Evolutionary conservation across 441 rosid species (phyloP).

Genomic region (Codiaeum variegatum): DNA sequence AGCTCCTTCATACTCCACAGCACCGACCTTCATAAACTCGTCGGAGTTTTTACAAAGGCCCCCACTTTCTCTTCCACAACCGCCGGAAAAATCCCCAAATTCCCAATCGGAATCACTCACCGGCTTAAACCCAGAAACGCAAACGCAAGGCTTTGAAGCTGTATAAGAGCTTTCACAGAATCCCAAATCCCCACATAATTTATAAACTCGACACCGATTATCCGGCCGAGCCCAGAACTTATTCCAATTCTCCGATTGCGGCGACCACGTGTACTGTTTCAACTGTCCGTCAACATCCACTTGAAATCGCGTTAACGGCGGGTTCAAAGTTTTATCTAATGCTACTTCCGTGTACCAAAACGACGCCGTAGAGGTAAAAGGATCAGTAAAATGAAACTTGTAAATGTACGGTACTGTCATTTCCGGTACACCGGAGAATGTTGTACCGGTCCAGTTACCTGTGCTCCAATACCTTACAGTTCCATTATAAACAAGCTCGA

Average conservation of each 20-base stretch:
- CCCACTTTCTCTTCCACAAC: conserved; percentile 44
- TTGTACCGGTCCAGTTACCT: conserved; percentile 69
- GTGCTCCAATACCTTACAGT: conserved; percentile 58
- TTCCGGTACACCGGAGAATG: conserved; percentile 60
- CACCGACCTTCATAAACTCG: conserved; percentile 46
- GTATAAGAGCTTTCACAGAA: conserved; percentile 36
- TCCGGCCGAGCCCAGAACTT: conserved; percentile 77
- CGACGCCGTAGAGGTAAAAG: conserved; percentile 47
- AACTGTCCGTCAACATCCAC: conserved; percentile 50
- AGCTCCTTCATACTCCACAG: conserved; percentile 40
- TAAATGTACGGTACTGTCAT: conserved; percentile 75
- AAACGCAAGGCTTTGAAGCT: conserved; percentile 41
- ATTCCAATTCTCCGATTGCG: conserved; percentile 59
- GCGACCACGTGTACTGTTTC: conserved; percentile 64
- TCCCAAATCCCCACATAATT: conserved; percentile 63
- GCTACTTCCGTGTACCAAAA: conserved; percentile 62
- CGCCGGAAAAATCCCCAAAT: conserved; percentile 43
- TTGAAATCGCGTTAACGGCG: conserved; percentile 53
- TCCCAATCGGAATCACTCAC: conserved; percentile 44
- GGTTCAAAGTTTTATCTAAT: conserved; percentile 27
- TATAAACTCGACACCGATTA: conserved; percentile 55
- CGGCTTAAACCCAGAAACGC: conserved; percentile 59
- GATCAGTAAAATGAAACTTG: conserved; percentile 53
- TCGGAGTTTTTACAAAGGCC: conserved; percentile 39
- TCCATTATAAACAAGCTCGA: conserved; percentile 51